phyloP scores from a whole-genome alignment of 768 basidiomycete genomes.

The Omphalotus guepiniiformis region DNA sequence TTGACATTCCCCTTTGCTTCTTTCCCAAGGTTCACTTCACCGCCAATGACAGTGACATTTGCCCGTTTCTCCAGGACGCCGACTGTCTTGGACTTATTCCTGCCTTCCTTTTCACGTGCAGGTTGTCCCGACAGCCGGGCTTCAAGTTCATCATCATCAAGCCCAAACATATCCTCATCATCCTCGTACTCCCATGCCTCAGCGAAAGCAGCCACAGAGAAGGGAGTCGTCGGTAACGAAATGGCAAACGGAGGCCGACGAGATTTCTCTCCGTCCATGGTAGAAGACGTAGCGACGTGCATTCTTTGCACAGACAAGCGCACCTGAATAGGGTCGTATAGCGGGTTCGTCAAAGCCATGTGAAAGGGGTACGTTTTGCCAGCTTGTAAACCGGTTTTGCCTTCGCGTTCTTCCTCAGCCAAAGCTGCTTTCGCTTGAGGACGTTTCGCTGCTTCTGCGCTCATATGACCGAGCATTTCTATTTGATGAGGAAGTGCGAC shows the following conservation, averaged over 20 bases:
- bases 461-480: conserved; percentile 25
- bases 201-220: conserved; percentile 85
- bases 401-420: conserved; percentile 36
- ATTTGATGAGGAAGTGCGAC: conserved; percentile 61
- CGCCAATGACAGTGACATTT: conserved; percentile 84
- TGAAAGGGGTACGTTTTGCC: conserved; percentile 87
- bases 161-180: conserved; percentile 84
- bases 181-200: conserved; percentile 99
- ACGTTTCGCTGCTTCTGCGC: conserved; percentile 38
- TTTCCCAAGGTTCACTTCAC: conserved; percentile 83
- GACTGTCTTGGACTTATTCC: conserved; percentile 52
- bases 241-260: conserved; percentile 75
- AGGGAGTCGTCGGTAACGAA: conserved; percentile 70
- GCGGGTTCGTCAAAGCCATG: conserved; percentile 87
- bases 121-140: conserved; percentile 29
- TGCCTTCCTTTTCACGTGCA: conserved; percentile 45
- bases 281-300: conserved; percentile 40
- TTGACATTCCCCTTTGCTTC: conserved; percentile 75
- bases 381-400: conserved; percentile 49
- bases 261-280: conserved; percentile 46
- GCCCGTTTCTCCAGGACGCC: conserved; percentile 86
- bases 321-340: conserved; percentile 94
- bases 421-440: conserved; percentile 35
- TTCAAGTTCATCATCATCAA: conserved; percentile 35
- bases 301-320: conserved; percentile 76